Conservation (phyloP, 768 basidiomycete genomes). For the Kwoniella dejecticola region DNA sequence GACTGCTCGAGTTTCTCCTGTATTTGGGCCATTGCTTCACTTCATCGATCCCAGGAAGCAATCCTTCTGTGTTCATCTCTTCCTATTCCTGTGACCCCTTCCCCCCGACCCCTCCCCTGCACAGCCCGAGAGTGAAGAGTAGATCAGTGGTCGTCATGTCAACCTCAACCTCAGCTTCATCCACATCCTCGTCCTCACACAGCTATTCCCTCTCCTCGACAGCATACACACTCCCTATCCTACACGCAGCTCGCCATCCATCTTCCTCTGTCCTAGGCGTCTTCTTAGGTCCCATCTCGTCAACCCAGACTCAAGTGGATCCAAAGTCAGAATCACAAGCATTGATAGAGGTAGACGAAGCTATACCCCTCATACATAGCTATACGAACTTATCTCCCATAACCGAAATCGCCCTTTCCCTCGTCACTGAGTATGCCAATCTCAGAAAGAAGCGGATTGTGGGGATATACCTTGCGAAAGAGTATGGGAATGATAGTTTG, state of each 20-base stretch:
- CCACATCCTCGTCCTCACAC: no score
- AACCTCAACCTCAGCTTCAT: no score
- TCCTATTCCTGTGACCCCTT: no score
- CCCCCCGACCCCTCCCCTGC: no score
- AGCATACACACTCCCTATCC: slow-evolving; percentile 38
- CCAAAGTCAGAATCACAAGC: not conserved
- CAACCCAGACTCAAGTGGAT: slow-evolving; percentile 1
- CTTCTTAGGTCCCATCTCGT: slow-evolving; percentile 26
- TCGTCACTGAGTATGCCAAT: slow-evolving; percentile 26
- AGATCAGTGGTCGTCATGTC: no score
- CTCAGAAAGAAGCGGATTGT: slow-evolving; percentile 27
- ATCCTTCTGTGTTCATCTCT: no score
- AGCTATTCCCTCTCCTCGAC: slow-evolving; percentile 17
- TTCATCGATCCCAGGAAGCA: no score
- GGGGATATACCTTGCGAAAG: slow-evolving; percentile 33
- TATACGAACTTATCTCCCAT: slow-evolving; percentile 34
- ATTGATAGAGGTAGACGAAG: slow-evolving; percentile 5
- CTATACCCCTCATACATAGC: slow-evolving; percentile 37
- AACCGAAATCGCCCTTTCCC: slow-evolving; percentile 30
- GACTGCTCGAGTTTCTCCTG: no score
- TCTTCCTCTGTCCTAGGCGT: slow-evolving; percentile 39
- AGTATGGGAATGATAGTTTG: not conserved
- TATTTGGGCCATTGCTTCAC: no score
- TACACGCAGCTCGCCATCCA: slow-evolving; percentile 38
- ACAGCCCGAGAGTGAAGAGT: no score